These are phyloP conservation scores for Candida saitoana DNA, from an alignment of 805 yeast genomes.

Conservation along the genomic window DNA sequence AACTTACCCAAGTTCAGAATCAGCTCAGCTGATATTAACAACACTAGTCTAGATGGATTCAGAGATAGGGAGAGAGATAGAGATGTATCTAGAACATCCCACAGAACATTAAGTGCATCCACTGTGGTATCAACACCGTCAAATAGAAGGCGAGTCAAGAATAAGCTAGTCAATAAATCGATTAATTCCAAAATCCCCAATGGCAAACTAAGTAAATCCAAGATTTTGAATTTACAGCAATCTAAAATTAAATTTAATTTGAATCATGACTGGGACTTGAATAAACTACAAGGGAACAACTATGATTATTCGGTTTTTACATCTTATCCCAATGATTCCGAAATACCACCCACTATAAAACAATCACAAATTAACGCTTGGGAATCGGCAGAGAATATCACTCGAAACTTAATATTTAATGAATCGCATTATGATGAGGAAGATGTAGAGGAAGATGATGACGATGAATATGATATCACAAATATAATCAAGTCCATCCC, in stretches of 20 bases:
- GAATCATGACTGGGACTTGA: conserved; percentile 8
- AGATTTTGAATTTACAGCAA: conserved; percentile 36
- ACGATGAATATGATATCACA: conserved; percentile 2
- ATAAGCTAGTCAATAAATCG: conserved; percentile 16
- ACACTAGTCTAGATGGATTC: not conserved
- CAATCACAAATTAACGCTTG: conserved; percentile 42
- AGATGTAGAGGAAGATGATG: conserved; percentile 12
- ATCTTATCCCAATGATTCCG: conserved; percentile 15
- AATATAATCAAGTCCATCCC: conserved; percentile 30
- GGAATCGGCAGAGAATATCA: conserved; percentile 42
- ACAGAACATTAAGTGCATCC: conserved; percentile 35
- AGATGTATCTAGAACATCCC: conserved; percentile 12
- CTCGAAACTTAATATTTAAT: conserved; percentile 33
- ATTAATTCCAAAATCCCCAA: conserved; percentile 15
- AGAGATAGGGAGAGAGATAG: conserved; percentile 5
- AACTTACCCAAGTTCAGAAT: conserved; percentile 12
- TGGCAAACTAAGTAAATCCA: conserved; percentile 29
- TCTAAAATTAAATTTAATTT: conserved; percentile 14
- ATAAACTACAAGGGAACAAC: not conserved
- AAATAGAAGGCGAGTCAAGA: conserved; percentile 32
- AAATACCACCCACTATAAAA: conserved; percentile 32
- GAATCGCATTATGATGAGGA: conserved; percentile 21
- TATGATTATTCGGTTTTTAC: conserved; percentile 39
- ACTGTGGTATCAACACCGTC: conserved; percentile 41
- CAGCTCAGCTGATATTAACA: conserved; percentile 3